phyloP scores from a whole-genome alignment of 768 basidiomycete genomes.

The Nevesoporus exiguus region DNA sequence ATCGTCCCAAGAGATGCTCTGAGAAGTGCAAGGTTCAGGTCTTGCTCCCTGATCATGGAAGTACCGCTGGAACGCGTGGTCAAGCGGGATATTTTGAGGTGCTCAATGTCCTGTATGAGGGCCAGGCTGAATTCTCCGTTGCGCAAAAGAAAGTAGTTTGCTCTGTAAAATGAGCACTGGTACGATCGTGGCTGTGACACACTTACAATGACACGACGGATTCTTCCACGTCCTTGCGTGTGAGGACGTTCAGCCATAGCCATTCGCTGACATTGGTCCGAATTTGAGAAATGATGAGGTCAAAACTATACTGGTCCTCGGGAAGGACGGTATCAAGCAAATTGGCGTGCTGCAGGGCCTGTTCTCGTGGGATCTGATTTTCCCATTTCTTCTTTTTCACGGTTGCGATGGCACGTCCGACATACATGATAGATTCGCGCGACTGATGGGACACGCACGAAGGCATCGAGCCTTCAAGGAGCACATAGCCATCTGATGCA shows the following conservation, averaged over 20 bases:
- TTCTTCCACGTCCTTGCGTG: constrained; percentile 75
- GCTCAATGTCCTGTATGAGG: constrained; percentile 82
- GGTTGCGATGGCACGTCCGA: constrained; percentile 83
- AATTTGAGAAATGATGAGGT: constrained; percentile 68
- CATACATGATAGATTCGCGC: constrained; percentile 78
- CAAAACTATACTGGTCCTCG: constrained; percentile 75
- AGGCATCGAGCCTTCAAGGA: constrained; percentile 68
- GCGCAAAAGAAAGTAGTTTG: constrained; percentile 82
- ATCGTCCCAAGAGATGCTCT: constrained; percentile 86
- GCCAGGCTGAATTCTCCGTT: constrained; percentile 86
- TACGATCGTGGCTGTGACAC: not conserved
- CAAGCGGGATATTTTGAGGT: constrained; percentile 75
- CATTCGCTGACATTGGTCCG: constrained; percentile 86
- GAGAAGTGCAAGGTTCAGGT: constrained; percentile 81
- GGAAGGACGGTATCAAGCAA: constrained; percentile 66
- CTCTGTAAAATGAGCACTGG: constrained; percentile 43
- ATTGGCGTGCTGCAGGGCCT: constrained; percentile 62
- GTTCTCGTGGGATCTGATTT: constrained; percentile 65
- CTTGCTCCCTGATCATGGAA: constrained; percentile 86
- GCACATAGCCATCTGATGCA: constrained; percentile 53
- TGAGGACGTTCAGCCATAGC: constrained; percentile 89
- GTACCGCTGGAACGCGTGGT: constrained; percentile 59
- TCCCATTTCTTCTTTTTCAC: constrained; percentile 79
- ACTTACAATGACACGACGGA: constrained; percentile 83
- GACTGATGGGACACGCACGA: constrained; percentile 70